A percentile compares a stretch with the other conserved stretches of the same genome.
Evolutionary conservation across 169 alveolate genomes (phyloP).

Genomic region (Plasmodium cynomolgi): DNA sequence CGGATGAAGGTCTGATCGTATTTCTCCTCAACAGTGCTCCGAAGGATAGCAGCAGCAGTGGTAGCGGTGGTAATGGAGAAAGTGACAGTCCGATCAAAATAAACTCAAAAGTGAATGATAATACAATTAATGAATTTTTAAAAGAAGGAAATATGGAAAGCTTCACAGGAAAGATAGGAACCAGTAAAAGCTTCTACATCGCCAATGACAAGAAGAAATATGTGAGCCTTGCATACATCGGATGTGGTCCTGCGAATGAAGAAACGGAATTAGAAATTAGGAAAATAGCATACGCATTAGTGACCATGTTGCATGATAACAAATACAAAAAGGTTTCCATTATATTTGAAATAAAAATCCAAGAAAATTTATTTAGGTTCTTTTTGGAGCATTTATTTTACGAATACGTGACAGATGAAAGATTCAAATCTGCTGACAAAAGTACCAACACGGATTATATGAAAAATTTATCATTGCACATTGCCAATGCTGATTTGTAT

Average conservation of each 20-base stretch:
- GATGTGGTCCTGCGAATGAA: slow-evolving; percentile 52
- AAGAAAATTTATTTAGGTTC: slow-evolving; percentile 38
- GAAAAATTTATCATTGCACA: slow-evolving; percentile 1
- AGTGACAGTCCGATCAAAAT: background rate
- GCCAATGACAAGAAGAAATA: slow-evolving; percentile 32
- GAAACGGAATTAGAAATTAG: slow-evolving; percentile 34
- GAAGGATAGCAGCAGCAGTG: background rate
- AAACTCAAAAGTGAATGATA: slow-evolving; percentile 11
- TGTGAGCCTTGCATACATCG: slow-evolving; percentile 21
- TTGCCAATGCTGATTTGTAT: slow-evolving; percentile 27
- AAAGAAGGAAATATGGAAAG: slow-evolving; percentile 18
- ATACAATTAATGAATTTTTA: slow-evolving; percentile 15
- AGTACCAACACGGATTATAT: background rate
- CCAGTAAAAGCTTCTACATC: slow-evolving; percentile 33
- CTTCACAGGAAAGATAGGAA: slow-evolving; percentile 64
- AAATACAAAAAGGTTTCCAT: slow-evolving; percentile 21
- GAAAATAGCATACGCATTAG: slow-evolving; percentile 28
- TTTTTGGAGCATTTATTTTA: slow-evolving; percentile 44
- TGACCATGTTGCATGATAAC: slow-evolving; percentile 24
- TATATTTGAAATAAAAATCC: slow-evolving; percentile 31
- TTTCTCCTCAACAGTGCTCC: slow-evolving; percentile 28
- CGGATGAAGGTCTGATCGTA: slow-evolving; percentile 20
- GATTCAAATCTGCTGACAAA: slow-evolving; percentile 47
- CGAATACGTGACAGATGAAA: slow-evolving; percentile 67
- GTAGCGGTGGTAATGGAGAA: background rate